These are phyloP conservation scores for Pichia eremophila DNA, from an alignment of 805 yeast genomes.

Conservation along the genomic window DNA sequence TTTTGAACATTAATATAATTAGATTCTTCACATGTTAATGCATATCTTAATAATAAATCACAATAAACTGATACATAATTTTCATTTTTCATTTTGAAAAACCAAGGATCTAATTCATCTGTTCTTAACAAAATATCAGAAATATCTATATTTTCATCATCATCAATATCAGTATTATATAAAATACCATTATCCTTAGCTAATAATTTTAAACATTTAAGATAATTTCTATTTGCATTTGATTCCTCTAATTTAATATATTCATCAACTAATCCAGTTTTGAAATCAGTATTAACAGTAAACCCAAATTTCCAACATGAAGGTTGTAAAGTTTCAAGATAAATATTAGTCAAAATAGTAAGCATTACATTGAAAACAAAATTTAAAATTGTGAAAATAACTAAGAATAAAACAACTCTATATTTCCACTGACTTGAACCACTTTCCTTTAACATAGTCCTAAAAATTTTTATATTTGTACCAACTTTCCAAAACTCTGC, in stretches of 20 bases:
- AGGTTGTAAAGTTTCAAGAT: conserved; percentile 21
- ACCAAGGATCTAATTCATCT: conserved; percentile 18
- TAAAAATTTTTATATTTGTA: conserved; percentile 20
- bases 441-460: conserved; percentile 19
- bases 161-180: conserved; percentile 9
- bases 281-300: conserved; percentile 21
- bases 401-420: conserved; percentile 33
- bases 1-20: conserved; percentile 18
- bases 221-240: conserved; percentile 28
- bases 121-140: conserved; percentile 13
- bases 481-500: conserved; percentile 28
- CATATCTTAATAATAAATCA: conserved; percentile 32
- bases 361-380: conserved; percentile 27
- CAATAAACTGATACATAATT: conserved; percentile 26
- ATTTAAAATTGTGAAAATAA: conserved; percentile 33
- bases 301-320: conserved; percentile 23
- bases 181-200: conserved; percentile 23
- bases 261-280: conserved; percentile 32
- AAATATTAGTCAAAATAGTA: conserved; percentile 23
- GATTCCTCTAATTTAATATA: conserved; percentile 24
- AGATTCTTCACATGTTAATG: conserved; percentile 25
- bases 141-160: conserved; percentile 9
- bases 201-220: conserved; percentile 22
- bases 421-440: conserved; percentile 37
- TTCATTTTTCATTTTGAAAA: conserved; percentile 23